These are phyloP conservation scores for Eucalyptus albens DNA, from an alignment of 345 rosid genomes.

Conservation along the genomic window DNA sequence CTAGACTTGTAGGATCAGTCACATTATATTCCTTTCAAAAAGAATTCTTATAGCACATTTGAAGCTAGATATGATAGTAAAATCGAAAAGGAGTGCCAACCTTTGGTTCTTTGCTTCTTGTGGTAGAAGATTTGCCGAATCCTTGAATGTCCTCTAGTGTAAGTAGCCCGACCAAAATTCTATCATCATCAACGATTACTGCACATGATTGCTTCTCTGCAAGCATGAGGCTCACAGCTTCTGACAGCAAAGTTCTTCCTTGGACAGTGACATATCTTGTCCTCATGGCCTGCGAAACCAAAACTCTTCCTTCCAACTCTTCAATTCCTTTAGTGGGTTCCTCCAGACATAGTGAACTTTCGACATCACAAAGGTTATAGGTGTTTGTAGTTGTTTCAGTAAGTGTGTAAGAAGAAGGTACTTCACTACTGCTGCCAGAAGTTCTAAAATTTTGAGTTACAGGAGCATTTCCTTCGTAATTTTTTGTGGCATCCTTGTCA, in stretches of 20 bases:
- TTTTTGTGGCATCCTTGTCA: conserved; percentile 19
- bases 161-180: conserved; percentile 49
- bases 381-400: conserved; percentile 10
- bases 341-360: conserved; percentile 78
- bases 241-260: conserved; percentile 54
- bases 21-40: neutral
- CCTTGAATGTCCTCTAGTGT: conserved; percentile 58
- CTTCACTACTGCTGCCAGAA: neutral
- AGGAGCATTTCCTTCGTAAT: conserved; percentile 9
- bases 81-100: conserved; percentile 10
- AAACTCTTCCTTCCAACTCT: conserved; percentile 28
- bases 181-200: conserved; percentile 54
- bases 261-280: conserved; percentile 61
- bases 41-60: neutral
- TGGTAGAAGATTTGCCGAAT: conserved; percentile 30
- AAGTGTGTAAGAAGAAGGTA: conserved; percentile 2
- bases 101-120: conserved; percentile 27
- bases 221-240: conserved; percentile 77
- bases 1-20: neutral
- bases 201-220: conserved; percentile 86
- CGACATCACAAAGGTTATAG: conserved; percentile 69
- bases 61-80: neutral
- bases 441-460: conserved; percentile 11
- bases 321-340: conserved; percentile 22
- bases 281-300: conserved; percentile 87